phyloP scores from a whole-genome alignment of 208 protist species.

The Leishmania arabica region DNA sequence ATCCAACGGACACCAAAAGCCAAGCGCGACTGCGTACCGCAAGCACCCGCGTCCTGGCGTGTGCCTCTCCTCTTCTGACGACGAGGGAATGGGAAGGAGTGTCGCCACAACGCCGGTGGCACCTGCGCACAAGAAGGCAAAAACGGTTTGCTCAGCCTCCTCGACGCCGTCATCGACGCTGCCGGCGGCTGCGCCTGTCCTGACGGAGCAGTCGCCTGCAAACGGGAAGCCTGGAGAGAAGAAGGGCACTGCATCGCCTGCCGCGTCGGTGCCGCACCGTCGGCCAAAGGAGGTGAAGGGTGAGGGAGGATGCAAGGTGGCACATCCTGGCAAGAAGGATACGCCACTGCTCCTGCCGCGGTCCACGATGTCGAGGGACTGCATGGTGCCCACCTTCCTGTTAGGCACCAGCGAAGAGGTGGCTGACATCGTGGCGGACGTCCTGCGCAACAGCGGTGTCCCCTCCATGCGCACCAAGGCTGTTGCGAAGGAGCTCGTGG shows the following conservation, averaged over 20 bases:
- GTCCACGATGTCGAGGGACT: slow-evolving; percentile 44
- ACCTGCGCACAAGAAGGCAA: slow-evolving; percentile 20
- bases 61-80: slow-evolving; percentile 29
- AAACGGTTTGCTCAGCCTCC: slow-evolving; percentile 1
- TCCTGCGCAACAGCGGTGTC: slow-evolving; percentile 38
- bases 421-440: slow-evolving; percentile 47
- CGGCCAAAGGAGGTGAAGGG: background rate
- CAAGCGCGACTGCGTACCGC: background rate
- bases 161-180: slow-evolving; percentile 6
- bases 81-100: slow-evolving; percentile 2
- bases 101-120: background rate
- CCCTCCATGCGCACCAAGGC: slow-evolving; percentile 42
- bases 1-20: background rate
- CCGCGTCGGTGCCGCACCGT: background rate
- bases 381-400: slow-evolving; percentile 61
- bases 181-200: background rate
- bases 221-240: background rate
- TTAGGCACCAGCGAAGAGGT: slow-evolving; percentile 59
- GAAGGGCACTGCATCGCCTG: background rate
- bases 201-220: background rate
- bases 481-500: slow-evolving; percentile 54
- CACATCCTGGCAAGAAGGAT: slow-evolving; percentile 23
- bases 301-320: background rate
- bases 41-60: slow-evolving; percentile 31
- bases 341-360: slow-evolving; percentile 41